A percentile compares a stretch with the other conserved stretches of the same genome.
Conservation (phyloP, 768 basidiomycete genomes). For the Psilocybe cubensis region DNA sequence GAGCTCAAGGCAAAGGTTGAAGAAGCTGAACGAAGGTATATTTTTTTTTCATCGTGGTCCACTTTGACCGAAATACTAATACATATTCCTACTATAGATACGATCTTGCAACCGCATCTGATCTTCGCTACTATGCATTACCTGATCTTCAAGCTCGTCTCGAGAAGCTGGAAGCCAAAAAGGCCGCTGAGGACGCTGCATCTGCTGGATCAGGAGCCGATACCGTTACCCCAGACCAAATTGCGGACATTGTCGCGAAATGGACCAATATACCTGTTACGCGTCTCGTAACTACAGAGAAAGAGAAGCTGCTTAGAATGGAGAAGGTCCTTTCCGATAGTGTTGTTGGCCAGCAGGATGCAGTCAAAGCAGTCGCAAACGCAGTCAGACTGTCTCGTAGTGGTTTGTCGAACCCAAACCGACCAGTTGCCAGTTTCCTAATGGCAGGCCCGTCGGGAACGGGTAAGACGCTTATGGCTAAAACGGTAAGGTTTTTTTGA, state of each 20-base stretch:
- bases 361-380: slow-evolving; percentile 91
- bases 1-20: slow-evolving; percentile 91
- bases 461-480: slow-evolving; percentile 88
- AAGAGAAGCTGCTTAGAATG: slow-evolving; percentile 86
- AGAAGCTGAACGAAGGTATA: slow-evolving; percentile 86
- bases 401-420: slow-evolving; percentile 85
- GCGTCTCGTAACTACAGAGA: slow-evolving; percentile 84
- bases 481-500: slow-evolving; percentile 62
- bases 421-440: slow-evolving; percentile 92
- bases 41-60: background rate
- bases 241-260: slow-evolving; percentile 90
- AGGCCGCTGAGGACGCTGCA: slow-evolving; percentile 69
- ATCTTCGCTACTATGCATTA: slow-evolving; percentile 89
- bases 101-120: slow-evolving; percentile 79
- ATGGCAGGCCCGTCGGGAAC: slow-evolving; percentile 93
- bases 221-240: slow-evolving; percentile 83
- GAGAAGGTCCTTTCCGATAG: slow-evolving; percentile 78
- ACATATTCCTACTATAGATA: slow-evolving; percentile 42
- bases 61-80: background rate
- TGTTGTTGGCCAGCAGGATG: slow-evolving; percentile 91
- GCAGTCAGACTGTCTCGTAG: slow-evolving; percentile 92
- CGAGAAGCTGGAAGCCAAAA: slow-evolving; percentile 55
- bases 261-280: slow-evolving; percentile 96
- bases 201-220: slow-evolving; percentile 58
- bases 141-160: slow-evolving; percentile 79